phyloP scores from a whole-genome alignment of 129 eudicot genomes.

The Artemisia tridentata region DNA sequence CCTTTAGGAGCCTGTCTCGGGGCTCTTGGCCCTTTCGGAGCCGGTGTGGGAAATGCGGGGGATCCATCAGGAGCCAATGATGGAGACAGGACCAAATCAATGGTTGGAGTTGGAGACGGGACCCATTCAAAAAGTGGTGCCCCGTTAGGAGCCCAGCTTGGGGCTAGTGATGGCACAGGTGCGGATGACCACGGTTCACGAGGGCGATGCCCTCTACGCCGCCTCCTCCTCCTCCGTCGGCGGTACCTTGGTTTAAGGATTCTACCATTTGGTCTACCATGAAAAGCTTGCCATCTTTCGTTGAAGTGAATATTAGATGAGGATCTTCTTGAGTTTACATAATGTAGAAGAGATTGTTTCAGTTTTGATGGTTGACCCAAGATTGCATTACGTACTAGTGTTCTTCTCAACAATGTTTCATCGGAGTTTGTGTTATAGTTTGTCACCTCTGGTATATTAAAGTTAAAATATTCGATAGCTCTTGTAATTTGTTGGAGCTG shows the following conservation, averaged over 20 bases:
- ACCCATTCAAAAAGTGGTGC: not conserved
- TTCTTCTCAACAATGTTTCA: conserved; percentile 24
- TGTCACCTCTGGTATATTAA: conserved; percentile 22
- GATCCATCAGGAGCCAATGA: not conserved
- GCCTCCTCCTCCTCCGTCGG: conserved; percentile 25
- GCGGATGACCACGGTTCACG: conserved; percentile 23
- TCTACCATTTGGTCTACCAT: conserved; percentile 20
- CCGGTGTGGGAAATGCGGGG: not conserved
- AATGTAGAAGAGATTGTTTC: not conserved
- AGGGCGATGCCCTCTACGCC: conserved; percentile 30
- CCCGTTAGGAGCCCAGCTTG: conserved; percentile 8
- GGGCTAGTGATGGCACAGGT: conserved; percentile 6
- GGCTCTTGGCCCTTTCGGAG: not conserved
- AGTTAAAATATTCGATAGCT: conserved; percentile 23
- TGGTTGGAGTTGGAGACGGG: not conserved
- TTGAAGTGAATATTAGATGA: conserved; percentile 7
- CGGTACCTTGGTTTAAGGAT: conserved; percentile 32
- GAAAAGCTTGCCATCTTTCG: conserved; percentile 3
- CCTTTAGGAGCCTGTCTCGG: conserved; percentile 4
- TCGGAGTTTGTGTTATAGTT: conserved; percentile 3
- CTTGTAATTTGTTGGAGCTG: conserved; percentile 20
- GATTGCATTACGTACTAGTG: conserved; percentile 14
- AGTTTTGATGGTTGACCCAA: not conserved
- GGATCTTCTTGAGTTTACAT: not conserved
- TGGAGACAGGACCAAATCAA: not conserved